A percentile compares a stretch with the other conserved stretches of the same genome.
Evolutionary conservation across 2,329 filamentous ascomycete species (phyloP).

Genomic region (Fusarium sp.): DNA sequence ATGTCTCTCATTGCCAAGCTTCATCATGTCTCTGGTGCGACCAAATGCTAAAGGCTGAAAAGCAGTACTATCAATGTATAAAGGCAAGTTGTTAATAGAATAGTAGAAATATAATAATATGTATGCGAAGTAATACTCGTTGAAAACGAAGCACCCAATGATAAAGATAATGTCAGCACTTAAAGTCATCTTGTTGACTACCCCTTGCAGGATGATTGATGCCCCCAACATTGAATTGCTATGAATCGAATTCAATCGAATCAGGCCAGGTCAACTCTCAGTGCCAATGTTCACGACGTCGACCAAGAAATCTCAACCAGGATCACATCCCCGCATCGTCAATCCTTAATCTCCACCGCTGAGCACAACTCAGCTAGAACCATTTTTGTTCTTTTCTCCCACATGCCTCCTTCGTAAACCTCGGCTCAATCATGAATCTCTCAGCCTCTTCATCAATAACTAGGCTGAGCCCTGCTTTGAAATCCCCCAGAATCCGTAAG

Average conservation of each 20-base stretch:
- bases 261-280: background rate
- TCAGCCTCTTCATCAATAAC: background rate
- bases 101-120: background rate
- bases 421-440: slow-evolving; percentile 17
- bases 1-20: slow-evolving; percentile 23
- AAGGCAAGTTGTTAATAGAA: background rate
- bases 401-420: slow-evolving; percentile 27
- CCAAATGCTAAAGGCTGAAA: background rate
- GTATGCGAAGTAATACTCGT: background rate
- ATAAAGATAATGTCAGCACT: background rate
- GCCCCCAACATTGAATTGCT: background rate
- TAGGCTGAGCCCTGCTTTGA: background rate
- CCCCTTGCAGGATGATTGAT: slow-evolving; percentile 21
- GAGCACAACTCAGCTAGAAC: background rate
- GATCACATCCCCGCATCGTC: slow-evolving; percentile 24
- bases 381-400: slow-evolving; percentile 9
- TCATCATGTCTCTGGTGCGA: background rate
- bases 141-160: background rate
- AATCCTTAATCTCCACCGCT: slow-evolving; percentile 30
- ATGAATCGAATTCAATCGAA: background rate
- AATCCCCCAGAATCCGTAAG: background rate
- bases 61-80: background rate
- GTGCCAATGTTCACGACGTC: slow-evolving; percentile 26
- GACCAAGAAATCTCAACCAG: slow-evolving; percentile 15
- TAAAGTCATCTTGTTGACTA: background rate